Evolutionary conservation across 495 filamentous ascomycete genomes (phyloP), one percentile per base, ranked within the genome.

Genomic region (Podospora conica): DNA sequence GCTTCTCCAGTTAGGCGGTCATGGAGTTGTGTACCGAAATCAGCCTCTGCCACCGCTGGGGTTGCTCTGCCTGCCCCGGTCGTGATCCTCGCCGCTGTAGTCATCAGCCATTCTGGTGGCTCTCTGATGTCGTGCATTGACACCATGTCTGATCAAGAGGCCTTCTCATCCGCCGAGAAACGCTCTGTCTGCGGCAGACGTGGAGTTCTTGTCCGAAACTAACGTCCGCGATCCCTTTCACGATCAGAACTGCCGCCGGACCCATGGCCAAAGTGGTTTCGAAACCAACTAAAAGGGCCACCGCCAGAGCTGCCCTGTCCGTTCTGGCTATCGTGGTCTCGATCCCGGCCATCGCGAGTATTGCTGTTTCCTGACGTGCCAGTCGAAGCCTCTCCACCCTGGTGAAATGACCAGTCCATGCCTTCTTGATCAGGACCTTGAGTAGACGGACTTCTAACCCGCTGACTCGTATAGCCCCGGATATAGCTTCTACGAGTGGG

Each of bases 201-300:
- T n/a, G 40, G 18, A 48, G 8, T 48, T 27, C n/a, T 59, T 11
- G 6, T 21, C 58, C 69, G 61, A 55, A 68, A 24, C 59, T 27
- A 68, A 20, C 56, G 55, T 31, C 66, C 57, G 22, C 65, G 60
- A 11, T 67, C 67, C 29, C 63, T 63, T 24, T 61, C 64, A 25
- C 69, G 59, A 24, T 70, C 66, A 27, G 62, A 60, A 8, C 48
- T 40, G n/a, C 56, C 12, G 31, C 59, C 57, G 21, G 53, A 69
- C 15, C 65, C 31, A 23, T 70, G 48, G n/a, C 56, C 57, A 21
- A 74, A 66, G 59, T 74, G 70, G 11, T 71, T 64, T 58, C 72
- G 66, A 18, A 73, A 53, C 72, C 72, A 74, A 10, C 57, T 66
- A 5, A 73, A 25, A 55, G 70, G 28, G 22, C 63, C 63, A 33